Evolutionary conservation across 176 grass and related monocot species (phyloP).

Genomic region (Lolium perenne): DNA sequence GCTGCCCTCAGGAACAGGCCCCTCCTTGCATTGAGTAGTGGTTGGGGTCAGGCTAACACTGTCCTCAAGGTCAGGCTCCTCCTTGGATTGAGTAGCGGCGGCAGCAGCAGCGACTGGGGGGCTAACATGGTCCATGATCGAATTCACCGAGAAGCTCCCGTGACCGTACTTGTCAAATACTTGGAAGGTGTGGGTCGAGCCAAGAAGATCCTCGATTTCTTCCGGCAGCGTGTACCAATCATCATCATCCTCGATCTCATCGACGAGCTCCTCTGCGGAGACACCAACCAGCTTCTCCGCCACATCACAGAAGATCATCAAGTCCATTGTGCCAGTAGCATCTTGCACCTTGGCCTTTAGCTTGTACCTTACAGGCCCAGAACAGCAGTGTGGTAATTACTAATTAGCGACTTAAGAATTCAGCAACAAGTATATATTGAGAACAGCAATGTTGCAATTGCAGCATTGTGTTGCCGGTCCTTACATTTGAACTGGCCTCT

Average conservation of each 20-base stretch:
- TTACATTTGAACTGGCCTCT: slow-evolving; percentile 14
- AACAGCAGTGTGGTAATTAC: not conserved
- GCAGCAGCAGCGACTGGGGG: not conserved
- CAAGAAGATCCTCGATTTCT: slow-evolving; percentile 4
- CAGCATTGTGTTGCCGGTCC: not conserved
- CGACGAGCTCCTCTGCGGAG: not conserved
- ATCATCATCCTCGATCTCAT: not conserved
- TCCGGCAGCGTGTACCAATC: slow-evolving; percentile 5
- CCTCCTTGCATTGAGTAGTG: not conserved
- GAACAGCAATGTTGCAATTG: not conserved
- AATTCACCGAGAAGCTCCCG: not conserved
- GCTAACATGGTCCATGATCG: not conserved
- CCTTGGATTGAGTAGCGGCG: not conserved
- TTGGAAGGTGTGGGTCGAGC: slow-evolving; percentile 13
- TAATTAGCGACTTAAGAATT: not conserved
- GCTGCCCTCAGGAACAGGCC: not conserved
- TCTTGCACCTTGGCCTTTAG: slow-evolving; percentile 14
- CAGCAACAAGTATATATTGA: not conserved
- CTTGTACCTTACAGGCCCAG: not conserved
- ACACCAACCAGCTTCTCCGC: slow-evolving; percentile 12
- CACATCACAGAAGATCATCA: slow-evolving; percentile 20
- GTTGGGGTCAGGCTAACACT: not conserved
- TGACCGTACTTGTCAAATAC: slow-evolving; percentile 7
- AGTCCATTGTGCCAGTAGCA: not conserved
- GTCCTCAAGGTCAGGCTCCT: not conserved